These are phyloP conservation scores for Quercus phellos DNA, from an alignment of 331 rosid genomes.

Conservation along the genomic window DNA sequence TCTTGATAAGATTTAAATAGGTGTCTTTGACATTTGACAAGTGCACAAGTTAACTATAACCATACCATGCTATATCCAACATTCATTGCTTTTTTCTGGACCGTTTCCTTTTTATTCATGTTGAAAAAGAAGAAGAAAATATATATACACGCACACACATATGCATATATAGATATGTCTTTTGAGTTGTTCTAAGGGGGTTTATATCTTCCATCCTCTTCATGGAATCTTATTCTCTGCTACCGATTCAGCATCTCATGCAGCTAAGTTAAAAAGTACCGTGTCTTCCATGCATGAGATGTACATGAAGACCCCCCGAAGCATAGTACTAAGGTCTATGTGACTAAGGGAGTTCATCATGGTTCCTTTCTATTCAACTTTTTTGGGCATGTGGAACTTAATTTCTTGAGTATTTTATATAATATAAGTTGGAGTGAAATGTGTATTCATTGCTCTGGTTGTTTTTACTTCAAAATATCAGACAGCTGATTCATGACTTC, in stretches of 20 bases:
- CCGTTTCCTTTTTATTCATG: not conserved
- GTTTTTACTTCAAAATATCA: not conserved
- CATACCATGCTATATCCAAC: not conserved
- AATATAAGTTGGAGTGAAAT: not conserved
- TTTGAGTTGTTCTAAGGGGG: not conserved
- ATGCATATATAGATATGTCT: not conserved
- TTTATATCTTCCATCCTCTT: not conserved
- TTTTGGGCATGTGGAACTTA: not conserved
- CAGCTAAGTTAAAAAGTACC: constrained; percentile 1
- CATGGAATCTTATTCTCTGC: constrained; percentile 13
- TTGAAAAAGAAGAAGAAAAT: not conserved
- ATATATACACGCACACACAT: not conserved
- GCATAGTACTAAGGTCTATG: not conserved
- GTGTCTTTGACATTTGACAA: not conserved
- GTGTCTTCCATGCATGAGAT: not conserved
- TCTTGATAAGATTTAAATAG: not conserved
- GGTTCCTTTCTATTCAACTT: not conserved
- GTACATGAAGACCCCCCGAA: not conserved
- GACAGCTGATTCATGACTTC: not conserved
- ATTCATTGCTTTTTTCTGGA: not conserved
- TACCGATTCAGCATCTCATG: constrained; percentile 20
- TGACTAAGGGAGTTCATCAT: not conserved
- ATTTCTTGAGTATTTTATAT: not conserved
- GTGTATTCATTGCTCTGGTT: not conserved
- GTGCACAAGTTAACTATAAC: not conserved